A percentile compares a stretch with the other conserved stretches of the same genome.
phyloP scores from a whole-genome alignment of 148 eudicot genomes.

The Vaccinium darrowii region DNA sequence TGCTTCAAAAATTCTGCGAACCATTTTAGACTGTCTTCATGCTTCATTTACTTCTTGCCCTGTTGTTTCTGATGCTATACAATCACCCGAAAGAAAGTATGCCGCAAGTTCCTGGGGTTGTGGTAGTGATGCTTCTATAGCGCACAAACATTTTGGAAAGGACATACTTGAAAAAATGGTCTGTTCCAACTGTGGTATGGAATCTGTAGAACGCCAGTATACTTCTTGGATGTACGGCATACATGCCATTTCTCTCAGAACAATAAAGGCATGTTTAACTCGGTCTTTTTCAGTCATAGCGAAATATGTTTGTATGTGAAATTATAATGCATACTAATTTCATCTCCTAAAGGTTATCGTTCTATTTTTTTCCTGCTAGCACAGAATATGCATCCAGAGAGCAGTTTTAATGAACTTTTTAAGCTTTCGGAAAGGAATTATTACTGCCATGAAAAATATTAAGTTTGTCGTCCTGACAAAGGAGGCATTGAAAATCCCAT shows the following conservation, averaged over 20 bases:
- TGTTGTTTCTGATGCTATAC: too few species aligned
- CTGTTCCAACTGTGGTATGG: constrained; percentile 61
- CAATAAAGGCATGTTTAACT: constrained; percentile 56
- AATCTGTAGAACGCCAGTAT: constrained; percentile 59
- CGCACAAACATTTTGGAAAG: constrained; percentile 73
- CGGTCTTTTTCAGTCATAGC: background rate
- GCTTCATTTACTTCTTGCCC: constrained; percentile 24
- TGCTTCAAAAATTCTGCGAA: constrained; percentile 75
- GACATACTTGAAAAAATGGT: constrained; percentile 65
- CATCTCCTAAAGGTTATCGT: too few species aligned
- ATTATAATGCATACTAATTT: background rate
- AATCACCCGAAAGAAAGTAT: constrained; percentile 32
- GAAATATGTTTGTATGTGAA: background rate
- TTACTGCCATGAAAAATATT: background rate
- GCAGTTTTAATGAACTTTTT: constrained; percentile 57
- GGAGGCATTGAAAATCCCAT: constrained; percentile 66
- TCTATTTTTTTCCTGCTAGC: background rate
- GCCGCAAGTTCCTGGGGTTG: constrained; percentile 59
- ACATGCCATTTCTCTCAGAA: constrained; percentile 73
- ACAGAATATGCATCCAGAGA: constrained; percentile 51
- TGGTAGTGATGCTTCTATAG: constrained; percentile 54
- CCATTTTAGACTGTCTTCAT: constrained; percentile 73
- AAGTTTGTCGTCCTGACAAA: constrained; percentile 50
- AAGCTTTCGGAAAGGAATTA: constrained; percentile 60
- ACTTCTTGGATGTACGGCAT: constrained; percentile 67